Evolutionary conservation across 2,329 filamentous ascomycete species (phyloP).

Genomic region (Pochonia chlamydosporia): DNA sequence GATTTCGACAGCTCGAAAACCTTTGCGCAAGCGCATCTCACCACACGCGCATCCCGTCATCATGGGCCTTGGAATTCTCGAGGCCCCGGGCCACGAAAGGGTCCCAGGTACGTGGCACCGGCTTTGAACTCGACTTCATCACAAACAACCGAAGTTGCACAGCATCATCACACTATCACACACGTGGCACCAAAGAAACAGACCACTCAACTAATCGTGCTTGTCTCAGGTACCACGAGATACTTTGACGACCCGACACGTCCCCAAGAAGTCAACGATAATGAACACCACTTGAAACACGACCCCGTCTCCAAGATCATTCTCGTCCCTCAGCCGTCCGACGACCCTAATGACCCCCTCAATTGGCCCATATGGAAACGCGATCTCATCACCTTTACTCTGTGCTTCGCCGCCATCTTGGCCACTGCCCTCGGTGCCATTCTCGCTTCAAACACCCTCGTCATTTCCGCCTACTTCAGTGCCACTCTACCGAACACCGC

Average conservation of each 20-base stretch:
- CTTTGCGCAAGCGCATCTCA: not conserved
- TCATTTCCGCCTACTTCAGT: slow-evolving; percentile 61
- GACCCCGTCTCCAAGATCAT: slow-evolving; percentile 60
- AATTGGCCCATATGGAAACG: slow-evolving; percentile 82
- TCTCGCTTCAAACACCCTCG: slow-evolving; percentile 81
- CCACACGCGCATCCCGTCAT: slow-evolving; percentile 8
- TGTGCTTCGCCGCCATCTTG: slow-evolving; percentile 77
- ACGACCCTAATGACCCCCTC: slow-evolving; percentile 85
- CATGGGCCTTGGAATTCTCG: slow-evolving; percentile 61
- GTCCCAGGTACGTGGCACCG: slow-evolving; percentile 71
- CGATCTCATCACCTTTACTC: slow-evolving; percentile 70
- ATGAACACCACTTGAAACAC: slow-evolving; percentile 57
- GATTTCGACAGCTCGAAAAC: not conserved
- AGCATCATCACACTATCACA: too few species aligned
- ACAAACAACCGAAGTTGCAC: too few species aligned
- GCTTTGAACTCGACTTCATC: too few species aligned
- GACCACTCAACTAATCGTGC: slow-evolving; percentile 4
- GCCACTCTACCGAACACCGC: slow-evolving; percentile 70
- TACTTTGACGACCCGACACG: slow-evolving; percentile 57
- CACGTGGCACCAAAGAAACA: not conserved
- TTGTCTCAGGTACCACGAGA: slow-evolving; percentile 49
- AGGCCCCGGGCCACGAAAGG: slow-evolving; percentile 58
- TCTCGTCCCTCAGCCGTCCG: slow-evolving; percentile 82
- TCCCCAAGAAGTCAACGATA: slow-evolving; percentile 35
- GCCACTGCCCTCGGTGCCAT: slow-evolving; percentile 80